phyloP scores from a whole-genome alignment of 2,329 filamentous ascomycete genomes.

The Alternaria gansuensis region DNA sequence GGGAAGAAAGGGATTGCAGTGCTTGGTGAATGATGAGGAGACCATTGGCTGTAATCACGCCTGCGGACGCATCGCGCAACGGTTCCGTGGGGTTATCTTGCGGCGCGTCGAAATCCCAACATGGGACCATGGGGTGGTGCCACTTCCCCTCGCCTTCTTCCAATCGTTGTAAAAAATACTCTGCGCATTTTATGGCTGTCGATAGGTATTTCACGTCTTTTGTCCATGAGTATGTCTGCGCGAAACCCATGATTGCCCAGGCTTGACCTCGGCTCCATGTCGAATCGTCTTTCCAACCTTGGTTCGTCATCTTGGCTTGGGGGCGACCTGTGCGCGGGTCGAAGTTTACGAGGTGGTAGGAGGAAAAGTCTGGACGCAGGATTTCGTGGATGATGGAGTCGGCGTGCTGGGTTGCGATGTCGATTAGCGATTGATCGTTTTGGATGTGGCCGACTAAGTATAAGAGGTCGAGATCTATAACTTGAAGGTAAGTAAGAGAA shows the following conservation, averaged over 20 bases:
- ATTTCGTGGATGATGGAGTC: constrained; percentile 50
- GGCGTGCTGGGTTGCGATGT: constrained; percentile 54
- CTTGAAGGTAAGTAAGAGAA: neutral
- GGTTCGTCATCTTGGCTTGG: constrained; percentile 60
- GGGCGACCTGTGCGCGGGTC: constrained; percentile 55
- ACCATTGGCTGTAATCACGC: constrained; percentile 55
- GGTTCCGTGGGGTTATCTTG: constrained; percentile 45
- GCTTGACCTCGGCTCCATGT: constrained; percentile 62
- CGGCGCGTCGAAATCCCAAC: constrained; percentile 64
- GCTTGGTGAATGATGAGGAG: constrained; percentile 53
- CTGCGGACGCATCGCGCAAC: constrained; percentile 53
- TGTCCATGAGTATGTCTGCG: constrained; percentile 60
- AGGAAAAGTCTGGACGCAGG: constrained; percentile 48
- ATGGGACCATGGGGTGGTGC: constrained; percentile 51
- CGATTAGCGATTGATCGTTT: constrained; percentile 41
- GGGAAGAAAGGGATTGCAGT: constrained; percentile 31
- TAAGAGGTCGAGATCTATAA: constrained; percentile 53
- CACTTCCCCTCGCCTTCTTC: constrained; percentile 45
- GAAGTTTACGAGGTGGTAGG: constrained; percentile 59
- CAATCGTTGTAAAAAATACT: constrained; percentile 58
- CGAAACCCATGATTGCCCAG: constrained; percentile 61
- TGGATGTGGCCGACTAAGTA: constrained; percentile 50
- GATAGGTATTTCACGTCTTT: constrained; percentile 54
- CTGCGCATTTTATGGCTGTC: constrained; percentile 57
- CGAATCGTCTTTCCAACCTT: constrained; percentile 57